Percentiles rank a stretch among this genome's conserved stretches.
phyloP scores from a whole-genome alignment of 768 basidiomycete genomes.

The Dacryopinax spathularia region DNA sequence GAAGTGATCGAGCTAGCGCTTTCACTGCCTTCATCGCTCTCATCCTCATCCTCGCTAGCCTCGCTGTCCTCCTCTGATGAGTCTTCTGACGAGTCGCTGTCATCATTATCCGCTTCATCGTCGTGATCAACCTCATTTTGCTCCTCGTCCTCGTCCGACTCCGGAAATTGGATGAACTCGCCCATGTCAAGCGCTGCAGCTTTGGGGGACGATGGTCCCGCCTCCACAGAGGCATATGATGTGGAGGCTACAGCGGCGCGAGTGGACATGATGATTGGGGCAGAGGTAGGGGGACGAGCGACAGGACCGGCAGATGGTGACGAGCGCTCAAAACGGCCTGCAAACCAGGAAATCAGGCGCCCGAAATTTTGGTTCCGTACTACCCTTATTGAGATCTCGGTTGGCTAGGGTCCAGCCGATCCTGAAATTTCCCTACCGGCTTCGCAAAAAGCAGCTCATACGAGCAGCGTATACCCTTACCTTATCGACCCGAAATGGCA shows the following conservation, averaged over 20 bases:
- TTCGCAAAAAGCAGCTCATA: too few relatives aligned
- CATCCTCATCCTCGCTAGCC: background rate
- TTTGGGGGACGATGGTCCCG: background rate
- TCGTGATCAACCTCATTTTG: too few relatives aligned
- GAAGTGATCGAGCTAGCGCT: slow-evolving; percentile 31
- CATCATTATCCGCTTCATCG: background rate
- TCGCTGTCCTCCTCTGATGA: background rate
- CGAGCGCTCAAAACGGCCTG: background rate
- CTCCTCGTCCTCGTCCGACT: background rate
- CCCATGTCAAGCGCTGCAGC: background rate
- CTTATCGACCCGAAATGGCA: background rate
- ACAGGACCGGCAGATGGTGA: background rate
- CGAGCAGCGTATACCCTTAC: background rate
- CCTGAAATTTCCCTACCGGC: background rate
- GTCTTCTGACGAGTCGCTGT: background rate
- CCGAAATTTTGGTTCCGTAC: background rate
- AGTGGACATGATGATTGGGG: background rate
- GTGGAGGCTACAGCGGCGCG: background rate
- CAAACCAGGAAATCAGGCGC: too few relatives aligned
- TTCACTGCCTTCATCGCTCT: background rate
- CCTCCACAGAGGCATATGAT: background rate
- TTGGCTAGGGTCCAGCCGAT: background rate
- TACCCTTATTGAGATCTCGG: background rate
- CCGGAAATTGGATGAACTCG: background rate
- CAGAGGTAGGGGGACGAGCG: background rate